Evolutionary conservation across 2,329 filamentous ascomycete species (phyloP), one percentile per base, ranked within the genome.

Genomic region (Microsporum canis): DNA sequence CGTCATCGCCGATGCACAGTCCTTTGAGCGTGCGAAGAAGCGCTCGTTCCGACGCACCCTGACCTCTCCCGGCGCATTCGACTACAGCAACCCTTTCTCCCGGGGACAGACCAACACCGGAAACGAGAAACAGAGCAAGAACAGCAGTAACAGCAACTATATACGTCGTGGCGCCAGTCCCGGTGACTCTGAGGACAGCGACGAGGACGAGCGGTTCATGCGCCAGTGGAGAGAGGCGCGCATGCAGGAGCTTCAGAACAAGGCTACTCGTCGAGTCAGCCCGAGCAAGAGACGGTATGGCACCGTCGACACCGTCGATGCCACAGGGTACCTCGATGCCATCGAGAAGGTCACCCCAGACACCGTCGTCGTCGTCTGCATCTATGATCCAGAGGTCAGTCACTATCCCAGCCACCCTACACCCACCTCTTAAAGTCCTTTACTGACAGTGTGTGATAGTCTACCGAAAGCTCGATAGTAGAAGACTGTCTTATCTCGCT

Each of bases 271-370:
- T 69, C 84, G 86, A 69, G 87, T 84, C 59, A 92, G 87, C 72
- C 89, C 90, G 0, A 91, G 87, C 68, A 83, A 88, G 65, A 80
- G 88, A 65, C 80, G 87, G 62, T 97, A 88, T 71, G 94, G 94
- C 27, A 83, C 82, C 10, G 78, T 97, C 64, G 87, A 91, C 64
- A 82, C 84, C 62, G 94, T 97, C 1, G 91, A 97, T 77, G 92
- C 90, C 5, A 79, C 88, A 65, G 94, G 91, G 17, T 99, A 95
- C 69, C 82, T 99, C n/a, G 91, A 97, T 73, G 91, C 92, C 60
- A 90, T 97, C 67, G 94, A 99, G 77, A 94, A 90, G 75, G 89
- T 92, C 3, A 80, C 85, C 43, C 76, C 85, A 56, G 88, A 92
- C 55, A 92, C 89, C 0, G 82, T 88, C 2, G 91, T 97, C 1